Base-by-base conservation (phyloP, 352 stramenopile genomes). In the Globisporangium nunn region DNA sequence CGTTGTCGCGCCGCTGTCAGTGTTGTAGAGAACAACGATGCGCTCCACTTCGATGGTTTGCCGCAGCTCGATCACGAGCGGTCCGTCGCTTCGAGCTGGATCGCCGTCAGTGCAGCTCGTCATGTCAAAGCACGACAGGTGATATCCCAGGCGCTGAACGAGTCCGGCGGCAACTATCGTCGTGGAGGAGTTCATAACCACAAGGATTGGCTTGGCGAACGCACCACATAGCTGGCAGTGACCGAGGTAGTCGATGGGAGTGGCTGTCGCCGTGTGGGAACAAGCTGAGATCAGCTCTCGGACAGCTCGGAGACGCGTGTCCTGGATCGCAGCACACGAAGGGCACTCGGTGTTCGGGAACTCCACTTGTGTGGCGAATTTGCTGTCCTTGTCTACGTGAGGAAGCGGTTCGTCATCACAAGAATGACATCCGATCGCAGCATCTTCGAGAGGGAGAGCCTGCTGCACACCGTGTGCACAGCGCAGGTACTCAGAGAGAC, bases 401-500 rank as follows among this genome's bases (percentile, higher is more conserved):
- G 12, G 17, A 40, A 14, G 4, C 14, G 23, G 8, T 11, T 57
- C 28, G 52, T 57, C 28, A 35, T 46, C 51, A 23, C 59, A 65
- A 2, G 51, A 33, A 17, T 40, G 33, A 18, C 59, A 54, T 33
- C 49, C 43, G 6, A 12, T 18, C 2, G 18, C 31, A 17, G 15
- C 28, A 14, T 3, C 6, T 6, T 52, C 47, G 28, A 53, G 35
- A 6, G 54, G 48, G 17, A 54, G 31, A 6, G 60, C 44, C 1
- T 37, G 49, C 2, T 54, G 57, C 11, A 56, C 56, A 6, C 50
- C 47, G 43, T 68, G 49, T 5, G 14, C 1, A 45, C 78, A 88
- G 8, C 66, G 71, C 33, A 88, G 41, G 29, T 76, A 81, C 6
- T 81, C 63, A 0, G 73, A 84, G 0, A 85, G 46, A 4, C 62